A percentile compares a stretch with the other conserved stretches of the same genome.
phyloP scores from a whole-genome alignment of 2,329 filamentous ascomycete genomes.

The Fusarium agapanthi region DNA sequence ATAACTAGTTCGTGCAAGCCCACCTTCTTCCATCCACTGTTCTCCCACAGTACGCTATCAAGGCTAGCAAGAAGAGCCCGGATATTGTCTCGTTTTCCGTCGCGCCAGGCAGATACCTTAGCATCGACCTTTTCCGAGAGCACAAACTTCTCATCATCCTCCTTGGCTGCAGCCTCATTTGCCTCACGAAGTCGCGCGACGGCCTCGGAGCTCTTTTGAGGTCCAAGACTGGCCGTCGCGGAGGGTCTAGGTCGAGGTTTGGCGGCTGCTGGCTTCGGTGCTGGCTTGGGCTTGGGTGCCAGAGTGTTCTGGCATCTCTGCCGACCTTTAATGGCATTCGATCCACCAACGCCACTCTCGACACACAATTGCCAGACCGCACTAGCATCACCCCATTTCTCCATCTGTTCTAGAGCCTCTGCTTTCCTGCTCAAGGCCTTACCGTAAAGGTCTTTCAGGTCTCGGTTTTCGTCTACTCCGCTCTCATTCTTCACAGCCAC shows the following conservation, averaged over 20 bases:
- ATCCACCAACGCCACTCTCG: constrained; percentile 84
- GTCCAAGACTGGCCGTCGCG: constrained; percentile 50
- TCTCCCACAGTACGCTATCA: constrained; percentile 90
- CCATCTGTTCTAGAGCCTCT: constrained; percentile 93
- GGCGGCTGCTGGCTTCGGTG: constrained; percentile 55
- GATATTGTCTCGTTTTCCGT: constrained; percentile 91
- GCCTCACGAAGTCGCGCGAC: constrained; percentile 84
- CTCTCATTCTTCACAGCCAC: constrained; percentile 72
- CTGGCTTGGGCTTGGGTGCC: constrained; percentile 69
- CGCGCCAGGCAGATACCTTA: constrained; percentile 80
- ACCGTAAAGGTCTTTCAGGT: constrained; percentile 92
- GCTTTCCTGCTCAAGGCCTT: constrained; percentile 95
- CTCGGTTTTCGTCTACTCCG: constrained; percentile 71
- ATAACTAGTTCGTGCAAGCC: constrained; percentile 92
- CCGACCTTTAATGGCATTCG: constrained; percentile 83
- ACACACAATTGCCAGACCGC: constrained; percentile 84
- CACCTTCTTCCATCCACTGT: constrained; percentile 95
- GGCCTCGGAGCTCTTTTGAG: constrained; percentile 72
- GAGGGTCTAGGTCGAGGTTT: constrained; percentile 58
- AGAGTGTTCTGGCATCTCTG: constrained; percentile 89
- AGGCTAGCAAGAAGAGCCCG: constrained; percentile 86
- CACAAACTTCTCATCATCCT: constrained; percentile 92
- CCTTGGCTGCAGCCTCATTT: constrained; percentile 84
- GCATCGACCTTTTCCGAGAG: constrained; percentile 87
- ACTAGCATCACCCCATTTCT: constrained; percentile 88